Percentiles rank a stretch among this genome's conserved stretches.
These are phyloP conservation scores for Starmera amethionina DNA, from an alignment of 805 yeast species.

Conservation along the genomic window DNA sequence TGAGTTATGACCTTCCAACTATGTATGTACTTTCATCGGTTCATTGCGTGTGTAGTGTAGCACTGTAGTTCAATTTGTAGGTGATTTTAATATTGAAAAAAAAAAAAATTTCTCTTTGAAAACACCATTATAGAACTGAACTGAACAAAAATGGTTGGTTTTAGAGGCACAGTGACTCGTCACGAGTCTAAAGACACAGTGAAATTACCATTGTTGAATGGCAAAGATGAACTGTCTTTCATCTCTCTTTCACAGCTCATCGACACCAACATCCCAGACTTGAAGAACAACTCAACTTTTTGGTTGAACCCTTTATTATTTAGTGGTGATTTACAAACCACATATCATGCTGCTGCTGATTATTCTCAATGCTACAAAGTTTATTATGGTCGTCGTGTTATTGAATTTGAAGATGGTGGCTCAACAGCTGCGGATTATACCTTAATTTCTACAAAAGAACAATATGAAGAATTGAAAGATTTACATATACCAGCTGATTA, in stretches of 20 bases:
- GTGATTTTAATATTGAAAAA: too few relatives aligned
- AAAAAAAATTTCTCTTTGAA: too few relatives aligned
- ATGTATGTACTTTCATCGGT: neutral
- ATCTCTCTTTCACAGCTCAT: constrained; percentile 15
- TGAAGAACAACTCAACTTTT: constrained; percentile 37
- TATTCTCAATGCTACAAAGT: constrained; percentile 43
- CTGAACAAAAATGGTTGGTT: constrained; percentile 17
- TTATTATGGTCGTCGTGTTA: constrained; percentile 66
- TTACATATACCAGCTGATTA: constrained; percentile 40
- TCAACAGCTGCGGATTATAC: constrained; percentile 69
- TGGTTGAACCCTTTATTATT: constrained; percentile 53
- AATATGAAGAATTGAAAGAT: constrained; percentile 21
- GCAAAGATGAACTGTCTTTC: constrained; percentile 7
- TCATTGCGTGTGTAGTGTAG: neutral
- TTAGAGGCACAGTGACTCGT: constrained; percentile 16
- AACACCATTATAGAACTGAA: neutral
- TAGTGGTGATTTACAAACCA: constrained; percentile 72
- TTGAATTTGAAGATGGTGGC: constrained; percentile 56
- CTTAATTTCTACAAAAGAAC: constrained; percentile 25
- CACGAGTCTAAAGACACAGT: constrained; percentile 17
- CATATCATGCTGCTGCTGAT: constrained; percentile 50
- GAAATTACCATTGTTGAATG: constrained; percentile 13
- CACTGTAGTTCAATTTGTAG: too few relatives aligned
- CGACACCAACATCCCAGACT: constrained; percentile 28
- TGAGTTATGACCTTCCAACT: too few relatives aligned